Evolutionary conservation across 2,329 filamentous ascomycete species (phyloP), one percentile per base, ranked within the genome.

Genomic region (Lachnellula hyalina): DNA sequence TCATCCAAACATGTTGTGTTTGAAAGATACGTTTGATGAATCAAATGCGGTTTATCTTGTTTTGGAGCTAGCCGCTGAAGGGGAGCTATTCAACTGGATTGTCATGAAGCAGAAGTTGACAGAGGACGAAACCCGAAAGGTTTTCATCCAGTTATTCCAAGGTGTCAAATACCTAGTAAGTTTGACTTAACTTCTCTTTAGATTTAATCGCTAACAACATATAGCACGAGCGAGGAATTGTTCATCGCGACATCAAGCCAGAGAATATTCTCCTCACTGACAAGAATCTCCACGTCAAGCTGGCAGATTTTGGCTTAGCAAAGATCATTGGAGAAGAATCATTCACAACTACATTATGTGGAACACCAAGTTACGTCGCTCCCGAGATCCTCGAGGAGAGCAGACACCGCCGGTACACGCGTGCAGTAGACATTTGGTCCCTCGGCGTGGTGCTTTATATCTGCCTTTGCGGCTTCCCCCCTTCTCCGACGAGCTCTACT

Each of bases 301-400:
- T 99, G 58, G 94, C 92, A 19, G 94, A 99, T 72, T 99, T 99
- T 72, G 94, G 94, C 46, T 80, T 99, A 38, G 93, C 94, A 42
- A 99, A 99, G 74, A 97, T 99, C 62, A 96, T 99, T 62, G 95
- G 95, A 59, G 94, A 99, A 70, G 91, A 96, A 69, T 96, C 93
- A 0, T 99, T 99, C 69, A 97, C 94, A 1, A 96, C 92, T 0
- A 97, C 94, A 0, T 76, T 99, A 60, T 94, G 94, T 70, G 94
- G 94, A 60, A 99, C 94, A n/a, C 94, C 93, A 5, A 94, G 89
- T 71, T 96, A 99, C 69, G 93, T 97, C 57, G 94, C 95, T 1
- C 94, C 94, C 1, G 94, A 99, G 70, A 96, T 99, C 54, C 77
- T 99, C 4, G 87, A 91, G 66, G 88, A 92, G 59, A 84, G 82